A percentile compares a stretch with the other conserved stretches of the same genome.
phyloP scores from a whole-genome alignment of 768 basidiomycete species.

The Hirschioporus abietinus region DNA sequence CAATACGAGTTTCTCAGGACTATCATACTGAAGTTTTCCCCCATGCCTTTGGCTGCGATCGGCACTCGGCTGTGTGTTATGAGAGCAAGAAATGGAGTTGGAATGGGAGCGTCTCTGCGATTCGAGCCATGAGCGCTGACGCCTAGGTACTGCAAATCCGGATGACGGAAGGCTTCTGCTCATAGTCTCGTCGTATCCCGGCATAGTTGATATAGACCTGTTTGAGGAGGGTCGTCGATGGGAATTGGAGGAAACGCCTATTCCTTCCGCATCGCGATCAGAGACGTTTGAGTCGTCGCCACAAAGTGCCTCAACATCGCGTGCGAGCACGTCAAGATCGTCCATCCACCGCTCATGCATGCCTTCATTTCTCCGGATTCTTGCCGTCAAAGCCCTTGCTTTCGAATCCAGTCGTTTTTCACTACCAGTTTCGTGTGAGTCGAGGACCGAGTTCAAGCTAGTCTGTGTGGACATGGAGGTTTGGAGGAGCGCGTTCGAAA shows the following conservation, averaged over 20 bases:
- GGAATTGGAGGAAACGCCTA: neutral
- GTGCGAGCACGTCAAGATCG: slow-evolving; percentile 60
- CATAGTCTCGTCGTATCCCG: slow-evolving; percentile 10
- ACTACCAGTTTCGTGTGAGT: slow-evolving; percentile 34
- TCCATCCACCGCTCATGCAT: slow-evolving; percentile 57
- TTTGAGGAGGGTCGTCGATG: neutral
- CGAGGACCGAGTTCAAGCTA: slow-evolving; percentile 43
- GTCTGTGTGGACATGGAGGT: slow-evolving; percentile 70
- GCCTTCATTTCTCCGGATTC: slow-evolving; percentile 41
- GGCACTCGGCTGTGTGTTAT: slow-evolving; percentile 35
- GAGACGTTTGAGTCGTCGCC: slow-evolving; percentile 15
- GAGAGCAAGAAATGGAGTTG: slow-evolving; percentile 5
- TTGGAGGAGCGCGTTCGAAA: slow-evolving; percentile 76
- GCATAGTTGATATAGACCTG: neutral
- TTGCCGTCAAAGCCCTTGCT: slow-evolving; percentile 46
- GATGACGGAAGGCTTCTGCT: slow-evolving; percentile 27
- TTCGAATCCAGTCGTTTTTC: slow-evolving; percentile 44
- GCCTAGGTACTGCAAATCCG: slow-evolving; percentile 10
- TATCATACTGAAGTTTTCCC: neutral
- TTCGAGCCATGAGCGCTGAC: slow-evolving; percentile 14
- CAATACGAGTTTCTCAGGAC: neutral
- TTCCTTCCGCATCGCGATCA: slow-evolving; percentile 1
- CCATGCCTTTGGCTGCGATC: slow-evolving; percentile 33
- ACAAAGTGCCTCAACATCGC: slow-evolving; percentile 57
- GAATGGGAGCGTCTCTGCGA: slow-evolving; percentile 7